A percentile compares a stretch with the other conserved stretches of the same genome.
Conservation (phyloP, 345 rosid genomes). For the Acer negundo region DNA sequence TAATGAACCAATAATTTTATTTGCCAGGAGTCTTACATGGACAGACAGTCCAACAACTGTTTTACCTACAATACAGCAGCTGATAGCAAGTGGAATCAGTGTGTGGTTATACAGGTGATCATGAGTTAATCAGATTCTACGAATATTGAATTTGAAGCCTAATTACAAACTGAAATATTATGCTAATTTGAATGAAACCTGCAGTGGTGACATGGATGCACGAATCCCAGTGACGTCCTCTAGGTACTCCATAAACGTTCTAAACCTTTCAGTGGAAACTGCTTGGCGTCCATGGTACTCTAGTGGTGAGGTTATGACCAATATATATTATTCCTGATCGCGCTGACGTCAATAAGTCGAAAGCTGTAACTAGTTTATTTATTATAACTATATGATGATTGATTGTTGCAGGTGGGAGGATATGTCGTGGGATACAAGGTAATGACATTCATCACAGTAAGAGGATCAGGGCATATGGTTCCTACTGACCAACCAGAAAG, state of each 20-base stretch:
- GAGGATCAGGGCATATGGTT: slow-evolving; percentile 53
- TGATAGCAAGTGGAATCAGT: slow-evolving; percentile 36
- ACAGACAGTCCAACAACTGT: slow-evolving; percentile 34
- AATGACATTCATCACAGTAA: slow-evolving; percentile 36
- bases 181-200: slow-evolving; percentile 3
- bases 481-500: slow-evolving; percentile 52
- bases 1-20: no score
- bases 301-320: slow-evolving; percentile 35
- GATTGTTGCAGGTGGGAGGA: slow-evolving; percentile 47
- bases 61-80: slow-evolving; percentile 37
- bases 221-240: slow-evolving; percentile 48
- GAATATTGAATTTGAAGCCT: no score
- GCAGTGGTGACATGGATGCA: slow-evolving; percentile 50
- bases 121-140: neutral
- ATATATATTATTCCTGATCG: neutral
- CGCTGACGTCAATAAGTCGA: neutral
- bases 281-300: slow-evolving; percentile 51
- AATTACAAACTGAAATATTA: no score
- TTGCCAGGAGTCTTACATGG: slow-evolving; percentile 12
- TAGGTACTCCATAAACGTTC: slow-evolving; percentile 36
- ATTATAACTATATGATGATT: neutral
- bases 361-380: neutral
- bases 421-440: slow-evolving; percentile 43
- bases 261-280: slow-evolving; percentile 28
- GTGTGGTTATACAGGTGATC: slow-evolving; percentile 51